Evolutionary conservation across 306 rosid species (phyloP), one percentile per base, ranked within the genome.

Genomic region (Cicer yamashitae): DNA sequence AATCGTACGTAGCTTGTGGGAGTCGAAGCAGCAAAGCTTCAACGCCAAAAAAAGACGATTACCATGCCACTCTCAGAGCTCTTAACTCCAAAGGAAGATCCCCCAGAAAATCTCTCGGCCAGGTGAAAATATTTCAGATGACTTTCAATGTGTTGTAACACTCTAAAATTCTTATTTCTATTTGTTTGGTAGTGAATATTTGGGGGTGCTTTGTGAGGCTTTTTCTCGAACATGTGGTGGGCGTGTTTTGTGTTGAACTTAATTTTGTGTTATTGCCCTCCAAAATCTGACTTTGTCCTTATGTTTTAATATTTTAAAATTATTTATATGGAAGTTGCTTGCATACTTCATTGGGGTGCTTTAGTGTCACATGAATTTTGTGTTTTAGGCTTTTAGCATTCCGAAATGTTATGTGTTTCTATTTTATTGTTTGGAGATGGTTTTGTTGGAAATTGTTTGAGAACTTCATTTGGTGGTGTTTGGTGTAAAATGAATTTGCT

Each of bases 91-190:
- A 76, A 82, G 96, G 91, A 46, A 93, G 97, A 48, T 71, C 83
- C 67, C 99, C 97, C 10, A 85, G 92, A 79, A 92, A 94, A 85
- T 90, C 97, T 25, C 91, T 94, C 8, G 97, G 93, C 77, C 96
- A 92, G 99, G 99, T 90, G 4, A 47, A 47, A 69, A 41, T 39
- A n/a, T 67, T 76, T 38, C 8, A 8, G 73, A 45, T 12, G 6
- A 62, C 38, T 30, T 30, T 43, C 38, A 17, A 47, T 64, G 9
- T 2, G 71, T 48, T 77, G 58, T n/a, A 13, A 6, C 7, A 12
- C 58, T 41, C 59, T 25, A 51, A 59, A 30, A 6, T 62, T 14
- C 11, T 13, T 50, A 56, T 52, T 71, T 60, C 10, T 22, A 5
- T 6, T 46, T 48, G 34, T 53, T 58, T 40, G 12, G 69, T 54